Conservation (phyloP, 305 asterid genomes). For the Fraxinus greggii region DNA sequence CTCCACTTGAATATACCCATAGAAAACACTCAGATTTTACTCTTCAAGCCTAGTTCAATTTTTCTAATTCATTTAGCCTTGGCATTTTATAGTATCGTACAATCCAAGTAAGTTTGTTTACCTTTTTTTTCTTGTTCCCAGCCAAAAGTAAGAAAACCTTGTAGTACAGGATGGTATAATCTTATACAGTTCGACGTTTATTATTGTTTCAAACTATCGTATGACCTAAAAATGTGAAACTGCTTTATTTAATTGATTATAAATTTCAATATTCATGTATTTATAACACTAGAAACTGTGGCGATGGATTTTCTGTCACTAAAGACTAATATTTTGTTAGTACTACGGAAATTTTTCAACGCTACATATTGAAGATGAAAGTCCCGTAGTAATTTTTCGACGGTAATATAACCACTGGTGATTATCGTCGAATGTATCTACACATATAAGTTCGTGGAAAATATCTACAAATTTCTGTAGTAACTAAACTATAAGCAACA, state of each 20-base stretch:
- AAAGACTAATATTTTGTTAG: background rate
- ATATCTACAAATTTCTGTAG: too few species aligned
- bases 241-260: too few species aligned
- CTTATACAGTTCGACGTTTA: background rate
- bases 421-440: too few species aligned
- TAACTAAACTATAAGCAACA: too few species aligned
- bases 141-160: conserved; percentile 20
- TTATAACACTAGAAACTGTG: background rate
- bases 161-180: background rate
- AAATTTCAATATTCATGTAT: too few species aligned
- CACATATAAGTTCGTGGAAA: too few species aligned
- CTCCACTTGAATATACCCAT: background rate
- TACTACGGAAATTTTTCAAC: too few species aligned
- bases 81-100: conserved; percentile 29
- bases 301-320: background rate
- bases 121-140: background rate
- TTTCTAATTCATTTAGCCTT: conserved; percentile 5
- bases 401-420: too few species aligned
- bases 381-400: too few species aligned
- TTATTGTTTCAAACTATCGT: too few species aligned
- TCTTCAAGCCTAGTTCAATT: background rate
- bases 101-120: conserved; percentile 5
- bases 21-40: background rate
- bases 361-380: too few species aligned
- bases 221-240: too few species aligned